phyloP scores from a whole-genome alignment of 2,329 filamentous ascomycete species.

The Aspergillus pseudoviridinutans region DNA sequence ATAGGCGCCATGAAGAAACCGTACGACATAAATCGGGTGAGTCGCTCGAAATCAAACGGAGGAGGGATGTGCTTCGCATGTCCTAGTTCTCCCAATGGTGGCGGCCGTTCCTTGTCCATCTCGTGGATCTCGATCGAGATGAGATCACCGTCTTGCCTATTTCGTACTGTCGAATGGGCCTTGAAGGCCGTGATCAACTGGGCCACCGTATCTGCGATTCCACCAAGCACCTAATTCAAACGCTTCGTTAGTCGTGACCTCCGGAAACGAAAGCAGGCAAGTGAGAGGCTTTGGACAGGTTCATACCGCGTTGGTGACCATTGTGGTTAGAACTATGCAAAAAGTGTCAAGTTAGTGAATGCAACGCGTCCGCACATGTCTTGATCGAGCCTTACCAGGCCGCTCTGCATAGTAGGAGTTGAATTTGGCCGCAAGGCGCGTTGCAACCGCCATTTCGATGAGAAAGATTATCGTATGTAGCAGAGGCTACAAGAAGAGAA shows the following conservation, averaged over 20 bases:
- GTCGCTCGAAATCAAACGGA: conserved; percentile 90
- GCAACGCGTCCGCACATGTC: background rate
- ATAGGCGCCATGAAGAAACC: conserved; percentile 93
- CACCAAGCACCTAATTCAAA: conserved; percentile 65
- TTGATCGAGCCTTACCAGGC: conserved; percentile 57
- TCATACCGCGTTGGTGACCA: conserved; percentile 91
- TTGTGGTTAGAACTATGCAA: conserved; percentile 80
- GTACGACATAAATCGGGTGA: conserved; percentile 95
- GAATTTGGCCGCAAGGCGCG: conserved; percentile 78
- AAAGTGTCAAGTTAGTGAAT: conserved; percentile 15
- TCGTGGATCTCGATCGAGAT: conserved; percentile 86
- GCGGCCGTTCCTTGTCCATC: conserved; percentile 73
- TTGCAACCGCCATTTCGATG: conserved; percentile 82
- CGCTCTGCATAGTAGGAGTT: conserved; percentile 90
- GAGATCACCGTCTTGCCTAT: conserved; percentile 58
- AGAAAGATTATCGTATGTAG: conserved; percentile 80
- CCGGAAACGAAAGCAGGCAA: background rate
- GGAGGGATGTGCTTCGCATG: conserved; percentile 63
- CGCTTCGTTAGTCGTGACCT: conserved; percentile 7
- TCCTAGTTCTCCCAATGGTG: conserved; percentile 62
- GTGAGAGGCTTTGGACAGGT: background rate
- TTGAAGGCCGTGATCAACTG: conserved; percentile 81
- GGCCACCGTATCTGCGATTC: conserved; percentile 92
- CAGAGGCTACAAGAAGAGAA: conserved; percentile 62
- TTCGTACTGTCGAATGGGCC: conserved; percentile 59